phyloP scores from a whole-genome alignment of 2,329 filamentous ascomycete genomes.

The Eutypella sp. region DNA sequence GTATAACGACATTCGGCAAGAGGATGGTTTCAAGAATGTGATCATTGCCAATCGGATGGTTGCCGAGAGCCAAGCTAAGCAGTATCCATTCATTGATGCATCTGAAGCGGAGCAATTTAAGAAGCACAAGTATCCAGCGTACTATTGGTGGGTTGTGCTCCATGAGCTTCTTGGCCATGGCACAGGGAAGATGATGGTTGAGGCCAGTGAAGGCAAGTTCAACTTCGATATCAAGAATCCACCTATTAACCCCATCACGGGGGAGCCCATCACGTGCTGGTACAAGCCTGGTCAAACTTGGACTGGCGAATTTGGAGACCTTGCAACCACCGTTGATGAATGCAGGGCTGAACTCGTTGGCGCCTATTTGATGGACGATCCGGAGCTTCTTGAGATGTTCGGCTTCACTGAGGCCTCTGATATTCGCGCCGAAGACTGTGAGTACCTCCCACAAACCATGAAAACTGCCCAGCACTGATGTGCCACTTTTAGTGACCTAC shows the following conservation, averaged over 20 bases:
- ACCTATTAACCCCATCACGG: slow-evolving; percentile 51
- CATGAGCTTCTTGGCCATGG: slow-evolving; percentile 64
- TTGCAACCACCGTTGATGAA: slow-evolving; percentile 59
- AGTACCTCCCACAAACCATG: slow-evolving; percentile 9
- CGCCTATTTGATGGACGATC: slow-evolving; percentile 38
- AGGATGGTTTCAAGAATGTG: slow-evolving; percentile 61
- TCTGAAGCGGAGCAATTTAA: slow-evolving; percentile 58
- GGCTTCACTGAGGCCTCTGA: slow-evolving; percentile 31
- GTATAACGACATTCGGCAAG: slow-evolving; percentile 55
- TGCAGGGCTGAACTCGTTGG: slow-evolving; percentile 38
- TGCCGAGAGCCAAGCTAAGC: slow-evolving; percentile 41
- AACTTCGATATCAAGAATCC: slow-evolving; percentile 57
- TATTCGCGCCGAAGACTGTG: slow-evolving; percentile 34
- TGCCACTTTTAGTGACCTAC: slow-evolving; percentile 27
- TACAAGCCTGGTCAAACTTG: slow-evolving; percentile 62
- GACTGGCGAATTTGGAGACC: slow-evolving; percentile 54
- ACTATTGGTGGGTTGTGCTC: slow-evolving; percentile 67
- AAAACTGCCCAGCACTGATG: slow-evolving; percentile 5
- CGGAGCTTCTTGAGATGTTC: slow-evolving; percentile 37
- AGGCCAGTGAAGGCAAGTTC: slow-evolving; percentile 46
- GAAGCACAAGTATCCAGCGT: slow-evolving; percentile 59
- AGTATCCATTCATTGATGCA: slow-evolving; percentile 53
- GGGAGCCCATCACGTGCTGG: slow-evolving; percentile 48
- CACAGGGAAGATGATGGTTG: slow-evolving; percentile 56
- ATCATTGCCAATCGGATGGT: slow-evolving; percentile 54